Evolutionary conservation across 176 grass and related monocot species (phyloP).

Genomic region (Zoysia japonica): DNA sequence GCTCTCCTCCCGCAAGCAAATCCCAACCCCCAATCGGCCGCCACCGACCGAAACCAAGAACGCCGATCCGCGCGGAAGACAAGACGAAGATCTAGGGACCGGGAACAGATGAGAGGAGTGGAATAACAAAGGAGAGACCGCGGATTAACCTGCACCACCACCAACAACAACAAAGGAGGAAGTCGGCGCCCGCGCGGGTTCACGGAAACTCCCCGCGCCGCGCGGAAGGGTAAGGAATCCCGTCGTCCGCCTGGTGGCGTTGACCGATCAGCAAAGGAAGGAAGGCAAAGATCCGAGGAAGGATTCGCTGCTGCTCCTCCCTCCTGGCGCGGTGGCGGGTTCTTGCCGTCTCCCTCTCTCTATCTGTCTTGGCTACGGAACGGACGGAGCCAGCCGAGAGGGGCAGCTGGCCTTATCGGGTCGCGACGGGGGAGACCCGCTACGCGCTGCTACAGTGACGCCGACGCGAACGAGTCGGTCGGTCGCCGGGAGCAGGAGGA

Average conservation of each 20-base stretch:
- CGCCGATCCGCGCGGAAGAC: background rate
- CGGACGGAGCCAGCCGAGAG: background rate
- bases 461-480: background rate
- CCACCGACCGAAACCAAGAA: background rate
- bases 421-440: background rate
- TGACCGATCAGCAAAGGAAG: constrained; percentile 26
- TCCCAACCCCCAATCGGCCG: background rate
- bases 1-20: background rate
- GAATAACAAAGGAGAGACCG: background rate
- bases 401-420: background rate
- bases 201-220: constrained; percentile 3
- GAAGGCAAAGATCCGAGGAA: constrained; percentile 9
- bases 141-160: background rate
- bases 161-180: background rate
- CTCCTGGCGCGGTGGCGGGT: no score
- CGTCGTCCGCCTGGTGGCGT: background rate
- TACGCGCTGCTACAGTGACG: background rate
- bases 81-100: background rate
- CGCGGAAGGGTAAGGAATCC: background rate
- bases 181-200: background rate
- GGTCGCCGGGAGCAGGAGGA: no score
- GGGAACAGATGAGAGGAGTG: background rate
- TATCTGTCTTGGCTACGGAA: background rate
- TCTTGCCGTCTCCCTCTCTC: background rate
- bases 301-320: constrained; percentile 12